Evolutionary conservation across 257 asterid species (phyloP), one percentile per base, ranked within the genome.

Genomic region (Nemophila menziesii): DNA sequence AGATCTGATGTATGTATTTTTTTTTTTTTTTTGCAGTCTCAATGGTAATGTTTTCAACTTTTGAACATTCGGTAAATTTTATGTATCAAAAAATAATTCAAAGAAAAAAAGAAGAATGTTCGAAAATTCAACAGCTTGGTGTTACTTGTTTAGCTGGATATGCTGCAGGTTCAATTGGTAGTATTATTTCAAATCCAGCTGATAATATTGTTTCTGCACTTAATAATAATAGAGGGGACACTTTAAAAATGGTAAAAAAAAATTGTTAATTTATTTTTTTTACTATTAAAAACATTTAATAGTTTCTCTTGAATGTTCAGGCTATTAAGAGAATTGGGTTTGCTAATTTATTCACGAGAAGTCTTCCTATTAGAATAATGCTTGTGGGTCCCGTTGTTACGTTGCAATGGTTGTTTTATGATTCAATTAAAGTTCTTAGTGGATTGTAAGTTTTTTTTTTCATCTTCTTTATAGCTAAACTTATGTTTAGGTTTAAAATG

Each of bases 101-200:
- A 45, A 56, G 42, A 43, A 64, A 46, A 53, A 64, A 62, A 63
- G 66, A 64, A 39, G 69, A 69, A 7, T 69, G 77, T 52, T 64
- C 77, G 11, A 52, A 43, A 61, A 7, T 52, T 22, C 77, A 69
- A 51, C 77, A 69, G 55, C 72, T 69, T 18, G 68, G 69, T 21
- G 69, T 69, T 20, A 69, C 72, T 17, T 69, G 77, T 62, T 41
- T 69, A 24, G 72, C 77, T 41, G 77, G 72, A 55, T 69, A 69
- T 57, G 69, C 72, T 22, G 72, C 77, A 33, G 77, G 77, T 60
- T 60, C 72, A 33, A 39, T 69, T 51, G 77, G 58, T 48, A 56
- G 69, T 33, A 56, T 69, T 24, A 48, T 69, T 54, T 69, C 72
- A 19, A 69, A 64, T 26, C 72, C 77, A 7, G 72, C 72, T 15